Base-by-base conservation (phyloP, 2,329 filamentous ascomycete species). In the Fusarium sp. region DNA sequence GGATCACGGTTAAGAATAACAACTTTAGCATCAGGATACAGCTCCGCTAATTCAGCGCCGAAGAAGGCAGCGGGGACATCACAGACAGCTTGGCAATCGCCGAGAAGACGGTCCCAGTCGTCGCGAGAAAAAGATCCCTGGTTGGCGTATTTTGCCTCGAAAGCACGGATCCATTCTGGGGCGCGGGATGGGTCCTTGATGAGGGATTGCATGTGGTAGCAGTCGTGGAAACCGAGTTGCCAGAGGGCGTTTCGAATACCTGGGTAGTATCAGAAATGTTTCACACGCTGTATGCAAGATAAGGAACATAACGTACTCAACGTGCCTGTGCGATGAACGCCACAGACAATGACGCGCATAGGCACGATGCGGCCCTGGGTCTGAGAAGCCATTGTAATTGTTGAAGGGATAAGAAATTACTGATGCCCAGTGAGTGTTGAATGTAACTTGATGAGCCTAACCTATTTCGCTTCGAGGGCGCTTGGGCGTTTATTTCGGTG, bases 51-150 rank as follows among this genome's bases (percentile, higher is more conserved):
- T 53, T 82, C 80, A 55, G 75, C 61, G 51, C 77, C 78, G 71
- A 82, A 80, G 72, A 89, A 90, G 40, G 87, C 81, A 1, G 88
- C 80, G 3, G 90, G 89, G 18, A 88, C 77, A 49, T 87, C 87
- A 59, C 84, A 83, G 11, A 85, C 88, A 24, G 84, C 84, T n/a
- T 88, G 83, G 70, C 79, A 83, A 25, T 80, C 73, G 47, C 81
- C 82, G 50, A 86, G 80, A 9, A 86, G 75, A 60, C 78, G 77
- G 74, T 86, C 84, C 79, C 83, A 86, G 66, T 85, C 82, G 20
- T 76, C 71, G 45, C 77, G 79, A n/a, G 73, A 76, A 56, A 81
- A 78, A 25, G 74, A 50, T 12, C 74, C 77, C 27, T 73, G 75
- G 58, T 70, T 75, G 51, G 65, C 74, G 61, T 76, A 81, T 63